Evolutionary conservation across 2,329 filamentous ascomycete species (phyloP), one percentile per base, ranked within the genome.

Genomic region (Fusarium sp.): DNA sequence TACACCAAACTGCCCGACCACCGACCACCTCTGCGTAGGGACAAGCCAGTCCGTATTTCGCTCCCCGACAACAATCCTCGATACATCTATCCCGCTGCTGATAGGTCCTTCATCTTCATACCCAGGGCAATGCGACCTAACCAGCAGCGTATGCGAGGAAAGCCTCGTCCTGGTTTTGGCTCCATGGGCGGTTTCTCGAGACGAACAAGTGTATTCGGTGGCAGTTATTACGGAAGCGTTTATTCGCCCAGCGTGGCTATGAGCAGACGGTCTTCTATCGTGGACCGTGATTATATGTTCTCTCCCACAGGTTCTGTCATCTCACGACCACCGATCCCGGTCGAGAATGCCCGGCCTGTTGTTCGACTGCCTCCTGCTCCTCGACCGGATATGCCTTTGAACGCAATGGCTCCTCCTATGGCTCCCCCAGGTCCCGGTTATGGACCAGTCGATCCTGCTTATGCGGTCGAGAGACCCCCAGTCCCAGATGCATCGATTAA

Each of bases 41-140:
- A 99, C 82, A 99, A 98, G 79, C 96, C 96, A 10, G 96, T 98
- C 42, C 91, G 96, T 52, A 93, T 99, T 72, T 98, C 94, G 11
- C 85, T 99, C 43, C 95, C 96, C 3, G 86, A 91, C 28, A 87
- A 92, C 68, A 84, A 89, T 14, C 92, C 93, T 37, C 89, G 92
- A 67, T 98, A 98, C 79, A 94, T 98, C 65, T 97, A 96, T 80
- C 96, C 96, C 8, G 92, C 94, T 4, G 85, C 88, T 48, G 94
- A 98, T 75, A 87, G 96, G 70, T 98, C 96, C 0, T 99, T 99
- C 79, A 97, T 98, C 75, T 99, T 99, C 81, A 99, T 99, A 65
- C 96, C 96, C 14, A 88, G 96, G 71, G 95, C 95, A 13, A 87
- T 98, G 83, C 89, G 96, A 72, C 96, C 96, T 16, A 98, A 97